phyloP scores from a whole-genome alignment of 2,329 filamentous ascomycete genomes.

The Alternaria sp. region DNA sequence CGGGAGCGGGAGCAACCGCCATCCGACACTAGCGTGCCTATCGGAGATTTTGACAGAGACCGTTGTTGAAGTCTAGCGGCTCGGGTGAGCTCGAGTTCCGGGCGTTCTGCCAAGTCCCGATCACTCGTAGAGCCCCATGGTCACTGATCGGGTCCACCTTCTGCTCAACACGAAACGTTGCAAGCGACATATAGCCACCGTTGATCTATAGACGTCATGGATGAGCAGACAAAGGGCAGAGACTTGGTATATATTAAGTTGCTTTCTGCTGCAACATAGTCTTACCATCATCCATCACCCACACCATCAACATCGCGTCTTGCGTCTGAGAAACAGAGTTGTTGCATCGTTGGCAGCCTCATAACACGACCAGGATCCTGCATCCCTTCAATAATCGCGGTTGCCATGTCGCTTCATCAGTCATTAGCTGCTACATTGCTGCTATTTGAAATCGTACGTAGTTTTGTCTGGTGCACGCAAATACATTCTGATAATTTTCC shows the following conservation, averaged over 20 bases:
- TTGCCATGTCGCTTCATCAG: background rate
- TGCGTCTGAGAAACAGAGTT: no score
- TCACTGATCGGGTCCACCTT: background rate
- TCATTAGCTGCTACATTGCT: background rate
- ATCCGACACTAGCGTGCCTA: constrained; percentile 36
- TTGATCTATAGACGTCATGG: no score
- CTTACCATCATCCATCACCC: background rate
- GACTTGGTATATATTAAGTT: background rate
- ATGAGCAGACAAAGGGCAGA: background rate
- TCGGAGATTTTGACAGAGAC: background rate
- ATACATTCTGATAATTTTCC: background rate
- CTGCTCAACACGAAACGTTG: background rate
- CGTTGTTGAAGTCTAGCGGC: background rate
- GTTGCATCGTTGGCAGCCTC: no score
- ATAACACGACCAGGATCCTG: no score
- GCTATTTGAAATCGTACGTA: background rate
- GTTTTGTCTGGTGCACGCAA: background rate
- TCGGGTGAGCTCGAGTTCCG: constrained; percentile 2
- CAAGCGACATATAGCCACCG: background rate
- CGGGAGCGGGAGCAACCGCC: background rate
- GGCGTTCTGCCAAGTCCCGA: background rate
- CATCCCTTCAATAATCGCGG: background rate
- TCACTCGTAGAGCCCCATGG: background rate
- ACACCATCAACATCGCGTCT: background rate
- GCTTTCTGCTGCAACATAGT: background rate